Evolutionary conservation across 768 basidiomycete genomes (phyloP).

Genomic region (Leccinellum rugosiceps): DNA sequence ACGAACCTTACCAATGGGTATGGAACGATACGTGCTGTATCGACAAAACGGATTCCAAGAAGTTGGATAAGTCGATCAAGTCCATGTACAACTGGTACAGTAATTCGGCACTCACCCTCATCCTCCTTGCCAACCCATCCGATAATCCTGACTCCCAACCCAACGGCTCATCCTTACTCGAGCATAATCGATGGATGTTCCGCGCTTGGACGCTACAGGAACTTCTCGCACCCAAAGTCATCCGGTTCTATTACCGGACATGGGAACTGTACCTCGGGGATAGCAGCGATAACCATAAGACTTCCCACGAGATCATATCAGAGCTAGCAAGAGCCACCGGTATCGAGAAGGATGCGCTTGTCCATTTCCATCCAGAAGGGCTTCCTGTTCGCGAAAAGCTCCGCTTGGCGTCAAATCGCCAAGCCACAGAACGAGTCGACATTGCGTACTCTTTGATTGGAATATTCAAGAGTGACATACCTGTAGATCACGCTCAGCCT

Average conservation of each 20-base stretch:
- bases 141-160: not conserved
- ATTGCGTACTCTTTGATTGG: conserved; percentile 16
- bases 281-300: conserved; percentile 5
- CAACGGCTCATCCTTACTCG: not conserved
- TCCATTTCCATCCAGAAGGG: not conserved
- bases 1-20: conserved; percentile 1
- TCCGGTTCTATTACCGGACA: conserved; percentile 8
- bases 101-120: conserved; percentile 9
- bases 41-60: not conserved
- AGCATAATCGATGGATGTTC: conserved; percentile 14
- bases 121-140: conserved; percentile 7
- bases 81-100: conserved; percentile 18
- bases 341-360: not conserved
- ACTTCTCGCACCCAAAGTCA: conserved; percentile 8
- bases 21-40: conserved; percentile 16
- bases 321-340: not conserved
- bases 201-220: conserved; percentile 17
- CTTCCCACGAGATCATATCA: not conserved
- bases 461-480: conserved; percentile 14
- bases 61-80: conserved; percentile 4
- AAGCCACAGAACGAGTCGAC: conserved; percentile 6
- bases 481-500: not conserved
- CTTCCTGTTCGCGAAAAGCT: conserved; percentile 9
- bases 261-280: conserved; percentile 5
- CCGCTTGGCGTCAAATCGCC: conserved; percentile 11